phyloP scores from a whole-genome alignment of 169 alveolate species.

The Eimeria falciformis region DNA sequence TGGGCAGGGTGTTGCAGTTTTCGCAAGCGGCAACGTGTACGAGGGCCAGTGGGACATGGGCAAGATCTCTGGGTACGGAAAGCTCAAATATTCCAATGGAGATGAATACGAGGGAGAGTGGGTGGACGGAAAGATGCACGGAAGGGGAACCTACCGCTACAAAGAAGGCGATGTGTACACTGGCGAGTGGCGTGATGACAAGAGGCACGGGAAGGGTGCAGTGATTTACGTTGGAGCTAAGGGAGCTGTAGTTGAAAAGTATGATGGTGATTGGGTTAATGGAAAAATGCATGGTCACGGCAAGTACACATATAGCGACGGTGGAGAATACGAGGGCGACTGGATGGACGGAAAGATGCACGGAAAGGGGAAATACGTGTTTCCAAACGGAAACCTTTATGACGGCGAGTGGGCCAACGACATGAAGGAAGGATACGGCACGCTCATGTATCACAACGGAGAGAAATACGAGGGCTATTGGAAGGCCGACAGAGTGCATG shows the following conservation, averaged over 20 bases:
- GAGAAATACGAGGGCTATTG: conserved; percentile 96
- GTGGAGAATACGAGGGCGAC: conserved; percentile 96
- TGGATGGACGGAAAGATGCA: conserved; percentile 97
- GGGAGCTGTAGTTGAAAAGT: conserved; percentile 87
- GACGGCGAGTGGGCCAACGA: conserved; percentile 97
- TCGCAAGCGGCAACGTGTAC: conserved; percentile 92
- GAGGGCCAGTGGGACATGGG: conserved; percentile 96
- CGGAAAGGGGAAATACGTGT: conserved; percentile 94
- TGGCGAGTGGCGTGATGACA: conserved; percentile 96
- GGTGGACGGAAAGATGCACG: conserved; percentile 96
- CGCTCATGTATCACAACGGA: conserved; percentile 91
- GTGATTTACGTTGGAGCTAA: conserved; percentile 87
- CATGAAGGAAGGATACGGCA: conserved; percentile 95
- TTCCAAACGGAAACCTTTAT: conserved; percentile 93
- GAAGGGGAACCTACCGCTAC: conserved; percentile 94
- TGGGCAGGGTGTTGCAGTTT: conserved; percentile 94
- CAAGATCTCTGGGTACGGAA: conserved; percentile 94
- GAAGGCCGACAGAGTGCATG: conserved; percentile 95
- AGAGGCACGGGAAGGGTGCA: conserved; percentile 95
- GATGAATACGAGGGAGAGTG: conserved; percentile 97
- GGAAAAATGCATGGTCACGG: conserved; percentile 96
- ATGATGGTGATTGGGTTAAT: conserved; percentile 95
- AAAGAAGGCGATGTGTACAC: conserved; percentile 96
- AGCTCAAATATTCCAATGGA: conserved; percentile 93
- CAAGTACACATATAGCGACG: conserved; percentile 93